A percentile compares a stretch with the other conserved stretches of the same genome.
phyloP scores from a whole-genome alignment of 2,329 filamentous ascomycete genomes.

The Niveomyces coronatus region DNA sequence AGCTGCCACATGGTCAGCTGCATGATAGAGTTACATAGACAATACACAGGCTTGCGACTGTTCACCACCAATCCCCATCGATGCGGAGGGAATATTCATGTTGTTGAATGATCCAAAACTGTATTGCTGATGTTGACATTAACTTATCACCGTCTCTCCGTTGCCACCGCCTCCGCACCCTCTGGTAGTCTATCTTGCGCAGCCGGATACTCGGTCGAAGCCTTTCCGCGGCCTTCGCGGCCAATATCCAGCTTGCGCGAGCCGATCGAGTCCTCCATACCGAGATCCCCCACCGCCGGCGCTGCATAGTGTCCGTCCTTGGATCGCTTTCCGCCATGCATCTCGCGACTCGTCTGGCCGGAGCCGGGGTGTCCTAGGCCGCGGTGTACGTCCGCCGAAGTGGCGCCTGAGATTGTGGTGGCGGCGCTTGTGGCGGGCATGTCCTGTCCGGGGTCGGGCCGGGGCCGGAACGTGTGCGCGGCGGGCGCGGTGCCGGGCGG shows the following conservation, averaged over 20 bases:
- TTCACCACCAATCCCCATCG: too few relatives aligned
- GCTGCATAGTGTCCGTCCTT: slow-evolving; percentile 16
- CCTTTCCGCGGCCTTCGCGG: neutral
- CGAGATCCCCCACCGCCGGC: neutral
- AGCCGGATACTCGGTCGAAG: neutral
- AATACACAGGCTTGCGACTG: too few relatives aligned
- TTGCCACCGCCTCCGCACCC: neutral
- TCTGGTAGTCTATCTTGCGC: neutral
- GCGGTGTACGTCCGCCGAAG: slow-evolving; percentile 32
- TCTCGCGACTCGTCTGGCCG: slow-evolving; percentile 32
- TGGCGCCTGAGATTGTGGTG: slow-evolving; percentile 33
- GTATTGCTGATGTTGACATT: too few relatives aligned
- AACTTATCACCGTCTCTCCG: neutral
- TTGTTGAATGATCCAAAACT: too few relatives aligned
- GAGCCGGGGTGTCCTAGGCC: slow-evolving; percentile 33
- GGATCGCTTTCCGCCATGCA: slow-evolving; percentile 28
- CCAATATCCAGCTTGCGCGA: slow-evolving; percentile 1
- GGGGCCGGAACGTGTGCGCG: slow-evolving; percentile 29
- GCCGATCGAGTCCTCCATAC: neutral
- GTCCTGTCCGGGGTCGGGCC: slow-evolving; percentile 16
- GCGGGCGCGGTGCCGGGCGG: slow-evolving; percentile 53
- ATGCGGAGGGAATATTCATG: too few relatives aligned
- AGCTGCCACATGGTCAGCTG: too few relatives aligned
- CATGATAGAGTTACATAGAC: slow-evolving; percentile 1
- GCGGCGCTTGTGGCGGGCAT: slow-evolving; percentile 19